These are phyloP conservation scores for Protea cynaroides DNA, from an alignment of 164 flowering plant species.

Conservation along the genomic window DNA sequence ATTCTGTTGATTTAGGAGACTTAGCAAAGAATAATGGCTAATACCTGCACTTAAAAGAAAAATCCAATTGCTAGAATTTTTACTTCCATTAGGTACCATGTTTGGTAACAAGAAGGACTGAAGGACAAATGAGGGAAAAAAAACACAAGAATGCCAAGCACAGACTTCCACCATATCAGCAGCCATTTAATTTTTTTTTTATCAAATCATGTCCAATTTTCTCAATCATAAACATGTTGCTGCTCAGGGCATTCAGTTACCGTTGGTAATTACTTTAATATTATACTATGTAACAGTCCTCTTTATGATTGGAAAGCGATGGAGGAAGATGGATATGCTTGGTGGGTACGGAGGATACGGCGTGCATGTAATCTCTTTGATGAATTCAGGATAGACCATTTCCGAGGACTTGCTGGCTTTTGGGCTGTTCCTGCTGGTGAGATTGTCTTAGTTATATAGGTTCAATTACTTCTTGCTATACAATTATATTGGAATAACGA, in stretches of 20 bases:
- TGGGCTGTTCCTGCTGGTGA: conserved; percentile 99
- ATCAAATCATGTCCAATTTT: neutral
- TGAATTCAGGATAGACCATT: conserved; percentile 96
- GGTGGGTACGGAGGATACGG: conserved; percentile 81
- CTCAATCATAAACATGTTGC: neutral
- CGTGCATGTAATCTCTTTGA: conserved; percentile 83
- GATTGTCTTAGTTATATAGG: conserved; percentile 5
- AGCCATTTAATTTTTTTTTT: too few species aligned
- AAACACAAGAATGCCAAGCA: too few species aligned
- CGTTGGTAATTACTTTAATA: neutral
- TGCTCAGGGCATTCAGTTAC: neutral
- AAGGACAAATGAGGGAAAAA: too few species aligned
- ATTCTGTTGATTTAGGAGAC: too few species aligned
- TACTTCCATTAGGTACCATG: too few species aligned
- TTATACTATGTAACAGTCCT: conserved; percentile 20
- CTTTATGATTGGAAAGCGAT: conserved; percentile 79
- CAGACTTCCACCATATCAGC: too few species aligned
- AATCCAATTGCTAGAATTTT: too few species aligned
- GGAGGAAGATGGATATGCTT: conserved; percentile 78
- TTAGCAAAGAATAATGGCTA: too few species aligned
- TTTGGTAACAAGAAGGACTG: too few species aligned
- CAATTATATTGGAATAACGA: neutral
- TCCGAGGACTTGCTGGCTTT: conserved; percentile 94
- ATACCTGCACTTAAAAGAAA: too few species aligned
- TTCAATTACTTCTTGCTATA: neutral